phyloP scores from a whole-genome alignment of 768 basidiomycete species.

The Tylopilus sp. region DNA sequence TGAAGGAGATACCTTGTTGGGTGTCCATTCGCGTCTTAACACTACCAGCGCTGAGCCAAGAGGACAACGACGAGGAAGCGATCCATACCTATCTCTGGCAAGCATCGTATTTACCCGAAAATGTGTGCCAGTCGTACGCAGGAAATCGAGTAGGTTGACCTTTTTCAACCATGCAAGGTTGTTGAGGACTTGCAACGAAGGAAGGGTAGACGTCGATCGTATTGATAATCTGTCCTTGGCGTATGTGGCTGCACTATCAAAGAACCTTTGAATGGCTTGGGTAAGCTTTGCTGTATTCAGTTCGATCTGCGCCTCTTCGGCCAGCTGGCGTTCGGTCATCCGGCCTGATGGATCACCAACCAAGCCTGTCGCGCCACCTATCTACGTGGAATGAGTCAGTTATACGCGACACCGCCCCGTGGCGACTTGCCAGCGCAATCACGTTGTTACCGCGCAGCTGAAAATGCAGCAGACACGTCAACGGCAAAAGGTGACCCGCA shows the following conservation, averaged over 20 bases:
- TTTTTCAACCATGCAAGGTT: constrained; percentile 78
- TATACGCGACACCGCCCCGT: background rate
- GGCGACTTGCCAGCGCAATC: constrained; percentile 72
- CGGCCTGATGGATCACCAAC: constrained; percentile 97
- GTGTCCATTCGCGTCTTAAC: constrained; percentile 78
- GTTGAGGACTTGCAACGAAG: constrained; percentile 47
- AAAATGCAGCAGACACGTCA: constrained; percentile 87
- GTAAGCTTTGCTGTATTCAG: constrained; percentile 65
- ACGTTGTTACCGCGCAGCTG: constrained; percentile 77
- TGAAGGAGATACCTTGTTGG: constrained; percentile 92
- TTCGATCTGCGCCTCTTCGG: constrained; percentile 56
- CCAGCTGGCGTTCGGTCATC: constrained; percentile 70
- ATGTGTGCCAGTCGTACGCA: constrained; percentile 75
- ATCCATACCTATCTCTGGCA: constrained; percentile 75
- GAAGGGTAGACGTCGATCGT: constrained; percentile 4
- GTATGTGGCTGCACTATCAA: constrained; percentile 60
- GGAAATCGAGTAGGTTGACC: constrained; percentile 76
- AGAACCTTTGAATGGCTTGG: constrained; percentile 67
- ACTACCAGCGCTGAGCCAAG: constrained; percentile 38
- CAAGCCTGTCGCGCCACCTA: constrained; percentile 94
- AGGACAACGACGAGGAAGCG: background rate
- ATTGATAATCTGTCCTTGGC: constrained; percentile 38
- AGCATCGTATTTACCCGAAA: constrained; percentile 89
- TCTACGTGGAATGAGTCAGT: constrained; percentile 43
- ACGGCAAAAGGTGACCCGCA: constrained; percentile 88